These are phyloP conservation scores for Tilletia walkeri DNA, from an alignment of 1,284 basidiomycete genomes.

Conservation along the genomic window DNA sequence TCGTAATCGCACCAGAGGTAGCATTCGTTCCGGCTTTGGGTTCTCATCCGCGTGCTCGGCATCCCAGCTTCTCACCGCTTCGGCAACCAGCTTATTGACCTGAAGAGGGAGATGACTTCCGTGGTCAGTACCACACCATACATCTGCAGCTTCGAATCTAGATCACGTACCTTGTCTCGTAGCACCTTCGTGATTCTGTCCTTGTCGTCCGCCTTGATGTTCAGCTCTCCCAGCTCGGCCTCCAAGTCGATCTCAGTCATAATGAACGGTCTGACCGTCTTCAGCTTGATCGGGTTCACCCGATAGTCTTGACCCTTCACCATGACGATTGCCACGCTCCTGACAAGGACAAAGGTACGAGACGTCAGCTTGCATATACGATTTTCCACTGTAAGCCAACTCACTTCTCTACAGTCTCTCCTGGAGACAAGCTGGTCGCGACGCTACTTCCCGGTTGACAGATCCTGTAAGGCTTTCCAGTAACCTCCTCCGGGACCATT, in stretches of 20 bases:
- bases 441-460: slow-evolving; percentile 92
- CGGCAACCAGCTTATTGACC: slow-evolving; percentile 68
- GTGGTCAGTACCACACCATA: not conserved
- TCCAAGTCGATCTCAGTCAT: slow-evolving; percentile 75
- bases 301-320: slow-evolving; percentile 73
- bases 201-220: slow-evolving; percentile 29
- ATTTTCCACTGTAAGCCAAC: not conserved
- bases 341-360: slow-evolving; percentile 20
- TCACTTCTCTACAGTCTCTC: slow-evolving; percentile 43
- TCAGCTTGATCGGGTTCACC: slow-evolving; percentile 77
- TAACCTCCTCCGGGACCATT: slow-evolving; percentile 82
- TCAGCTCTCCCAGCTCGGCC: slow-evolving; percentile 60
- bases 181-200: slow-evolving; percentile 28
- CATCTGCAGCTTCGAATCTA: not conserved
- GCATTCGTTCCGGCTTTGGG: slow-evolving; percentile 29
- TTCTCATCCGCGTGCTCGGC: slow-evolving; percentile 62
- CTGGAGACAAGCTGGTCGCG: slow-evolving; percentile 69
- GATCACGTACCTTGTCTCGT: not conserved
- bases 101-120: slow-evolving; percentile 46
- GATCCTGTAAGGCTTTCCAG: slow-evolving; percentile 86
- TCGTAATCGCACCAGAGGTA: slow-evolving; percentile 78
- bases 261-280: slow-evolving; percentile 93
- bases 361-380: not conserved
- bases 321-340: slow-evolving; percentile 59
- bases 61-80: slow-evolving; percentile 76